Percentiles rank a stretch among this genome's conserved stretches.
Conservation (phyloP, 768 basidiomycete genomes). For the Kwoniella dejecticola region DNA sequence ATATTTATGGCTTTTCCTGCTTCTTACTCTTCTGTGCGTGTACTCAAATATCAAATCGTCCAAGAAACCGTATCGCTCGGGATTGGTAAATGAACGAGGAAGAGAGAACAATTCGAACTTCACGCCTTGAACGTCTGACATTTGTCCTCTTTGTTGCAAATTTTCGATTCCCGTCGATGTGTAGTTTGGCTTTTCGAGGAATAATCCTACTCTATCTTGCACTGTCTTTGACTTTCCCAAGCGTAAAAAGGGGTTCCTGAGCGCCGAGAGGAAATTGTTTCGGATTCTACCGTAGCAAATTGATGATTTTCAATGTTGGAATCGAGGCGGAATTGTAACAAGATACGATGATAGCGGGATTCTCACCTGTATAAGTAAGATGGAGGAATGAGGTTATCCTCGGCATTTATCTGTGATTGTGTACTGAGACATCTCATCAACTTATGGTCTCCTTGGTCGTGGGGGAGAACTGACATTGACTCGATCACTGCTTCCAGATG, state of each 20-base stretch:
- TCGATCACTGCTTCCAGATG: neutral
- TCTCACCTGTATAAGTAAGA: neutral
- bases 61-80: neutral
- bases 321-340: neutral
- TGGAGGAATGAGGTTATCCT: conserved; percentile 5
- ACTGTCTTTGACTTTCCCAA: neutral
- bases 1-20: neutral
- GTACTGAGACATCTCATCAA: neutral
- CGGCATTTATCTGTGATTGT: neutral
- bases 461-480: neutral
- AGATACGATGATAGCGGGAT: neutral
- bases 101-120: conserved; percentile 5
- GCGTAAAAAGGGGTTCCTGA: neutral
- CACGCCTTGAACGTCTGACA: neutral
- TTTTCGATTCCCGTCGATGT: neutral
- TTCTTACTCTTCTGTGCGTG: neutral
- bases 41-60: conserved; percentile 9
- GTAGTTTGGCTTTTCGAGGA: neutral
- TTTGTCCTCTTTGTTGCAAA: neutral
- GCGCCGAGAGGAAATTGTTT: neutral
- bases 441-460: neutral
- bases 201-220: conserved; percentile 1
- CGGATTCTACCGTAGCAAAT: neutral
- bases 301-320: too few species aligned
- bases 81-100: neutral